Base-by-base conservation (phyloP, 495 filamentous ascomycete genomes). In the Hypoxylon lenormandii region DNA sequence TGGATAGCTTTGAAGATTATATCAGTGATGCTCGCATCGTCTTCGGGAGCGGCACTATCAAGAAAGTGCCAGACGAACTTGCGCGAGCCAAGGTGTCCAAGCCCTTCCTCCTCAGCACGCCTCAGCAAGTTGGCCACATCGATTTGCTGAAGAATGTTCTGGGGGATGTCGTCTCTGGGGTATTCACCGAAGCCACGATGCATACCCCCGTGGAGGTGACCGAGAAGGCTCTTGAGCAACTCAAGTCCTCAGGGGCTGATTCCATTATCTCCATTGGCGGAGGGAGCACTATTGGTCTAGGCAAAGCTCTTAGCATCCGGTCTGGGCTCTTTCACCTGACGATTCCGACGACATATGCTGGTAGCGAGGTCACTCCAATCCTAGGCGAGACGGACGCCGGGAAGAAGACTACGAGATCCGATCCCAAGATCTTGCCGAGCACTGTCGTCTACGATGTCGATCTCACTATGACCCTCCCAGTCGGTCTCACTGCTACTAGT, bases 371-470 rank as follows among this genome's bases (percentile, higher is more conserved):
- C 81, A 90, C 88, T 0, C 86, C 88, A 0, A 89, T 90, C 49
- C 76, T 91, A 33, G 88, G 89, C 0, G 89, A 91, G 77, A 90
- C 88, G 0, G 82, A 82, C 42, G 80, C 86, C 54, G 88, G 88
- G 1, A 68, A 83, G 72, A 90, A 91, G 77, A 88, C 85, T 60
- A 90, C 88, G 33, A 78, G 84, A n/a, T 83, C 81, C 7, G 87
- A 89, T 71, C 85, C 85, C 0, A 87, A 85, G 73, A 91, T 91
- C 63, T 74, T 90, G 47, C 89, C 88, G 0, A 84, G 82, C 10
- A 86, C 87, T 6, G 88, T 90, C 11, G 88, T 91, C 28, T 91
- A 90, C 74, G 88, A 91, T 80, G 87, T 90, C 4, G 85, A 89
- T 62, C 75, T 90, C 49, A 90, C 88, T 0, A 85, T 90, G 84